Conservation (phyloP, 179 eudicot genomes). For the Beta lomatogona region DNA sequence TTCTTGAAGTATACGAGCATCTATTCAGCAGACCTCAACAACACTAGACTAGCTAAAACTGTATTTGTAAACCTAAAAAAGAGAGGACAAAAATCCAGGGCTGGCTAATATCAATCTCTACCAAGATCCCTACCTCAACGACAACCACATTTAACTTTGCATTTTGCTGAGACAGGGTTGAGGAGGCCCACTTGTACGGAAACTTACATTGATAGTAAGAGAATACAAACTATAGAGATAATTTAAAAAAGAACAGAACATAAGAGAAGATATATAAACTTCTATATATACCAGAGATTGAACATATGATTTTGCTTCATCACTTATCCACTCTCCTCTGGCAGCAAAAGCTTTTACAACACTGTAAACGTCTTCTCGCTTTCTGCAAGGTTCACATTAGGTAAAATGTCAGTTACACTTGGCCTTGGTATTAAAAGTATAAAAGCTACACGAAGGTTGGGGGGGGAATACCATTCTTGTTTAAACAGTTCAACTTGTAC, state of each 20-base stretch:
- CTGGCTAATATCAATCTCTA: neutral
- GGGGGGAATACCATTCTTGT: too few relatives aligned
- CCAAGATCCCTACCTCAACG: neutral
- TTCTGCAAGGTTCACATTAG: slow-evolving; percentile 49
- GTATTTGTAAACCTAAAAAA: neutral
- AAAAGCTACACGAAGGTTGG: too few relatives aligned
- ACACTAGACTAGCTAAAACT: neutral
- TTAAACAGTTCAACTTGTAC: too few relatives aligned
- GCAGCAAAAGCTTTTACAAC: slow-evolving; percentile 78
- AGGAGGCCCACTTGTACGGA: neutral
- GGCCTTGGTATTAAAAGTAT: neutral
- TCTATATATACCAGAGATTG: slow-evolving; percentile 67
- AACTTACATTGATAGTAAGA: neutral
- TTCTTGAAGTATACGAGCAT: neutral
- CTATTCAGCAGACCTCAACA: too few relatives aligned
- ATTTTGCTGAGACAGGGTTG: neutral
- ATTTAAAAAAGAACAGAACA: neutral
- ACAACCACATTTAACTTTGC: neutral
- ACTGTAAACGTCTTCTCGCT: slow-evolving; percentile 86
- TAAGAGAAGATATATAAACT: neutral
- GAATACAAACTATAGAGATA: neutral
- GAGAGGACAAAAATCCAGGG: neutral
- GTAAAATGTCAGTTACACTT: slow-evolving; percentile 9
- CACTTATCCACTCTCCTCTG: slow-evolving; percentile 66
- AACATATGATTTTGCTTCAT: slow-evolving; percentile 65